Evolutionary conservation across 176 grass and related monocot species (phyloP).

Genomic region (Rhynchospora pubera): DNA sequence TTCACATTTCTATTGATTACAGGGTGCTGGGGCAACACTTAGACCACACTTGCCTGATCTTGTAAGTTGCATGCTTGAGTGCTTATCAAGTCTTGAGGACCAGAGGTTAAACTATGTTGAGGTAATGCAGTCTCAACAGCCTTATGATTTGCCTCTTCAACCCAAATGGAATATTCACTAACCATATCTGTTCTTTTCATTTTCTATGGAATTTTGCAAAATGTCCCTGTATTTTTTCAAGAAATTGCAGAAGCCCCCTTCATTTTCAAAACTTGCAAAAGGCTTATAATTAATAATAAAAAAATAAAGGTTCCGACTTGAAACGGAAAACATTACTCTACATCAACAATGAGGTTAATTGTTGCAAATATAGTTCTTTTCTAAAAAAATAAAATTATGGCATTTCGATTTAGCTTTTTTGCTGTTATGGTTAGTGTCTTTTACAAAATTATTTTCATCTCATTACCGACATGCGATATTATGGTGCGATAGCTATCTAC

Average conservation of each 20-base stretch:
- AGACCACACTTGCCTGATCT: constrained; percentile 73
- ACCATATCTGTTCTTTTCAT: background rate
- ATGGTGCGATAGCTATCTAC: background rate
- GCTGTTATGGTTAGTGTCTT: background rate
- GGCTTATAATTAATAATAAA: background rate
- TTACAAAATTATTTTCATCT: background rate
- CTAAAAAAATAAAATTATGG: background rate
- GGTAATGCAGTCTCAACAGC: constrained; percentile 40
- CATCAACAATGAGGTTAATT: background rate
- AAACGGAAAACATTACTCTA: background rate
- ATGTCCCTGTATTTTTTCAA: background rate
- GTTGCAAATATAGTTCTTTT: constrained; percentile 2
- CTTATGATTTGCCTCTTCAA: background rate
- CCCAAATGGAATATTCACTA: no score
- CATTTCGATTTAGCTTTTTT: background rate
- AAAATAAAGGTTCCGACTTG: background rate
- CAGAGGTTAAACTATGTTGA: constrained; percentile 98
- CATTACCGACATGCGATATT: background rate
- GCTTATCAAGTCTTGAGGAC: constrained; percentile 92
- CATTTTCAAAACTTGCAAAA: background rate
- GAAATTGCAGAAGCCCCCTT: background rate
- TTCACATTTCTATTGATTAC: constrained; percentile 26
- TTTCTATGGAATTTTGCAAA: background rate
- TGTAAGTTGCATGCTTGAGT: constrained; percentile 94
- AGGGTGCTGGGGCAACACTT: constrained; percentile 77